Percentiles rank a stretch among this genome's conserved stretches.
Conservation (phyloP, 1,284 basidiomycete genomes). For the Stygiomarasmius scandens region DNA sequence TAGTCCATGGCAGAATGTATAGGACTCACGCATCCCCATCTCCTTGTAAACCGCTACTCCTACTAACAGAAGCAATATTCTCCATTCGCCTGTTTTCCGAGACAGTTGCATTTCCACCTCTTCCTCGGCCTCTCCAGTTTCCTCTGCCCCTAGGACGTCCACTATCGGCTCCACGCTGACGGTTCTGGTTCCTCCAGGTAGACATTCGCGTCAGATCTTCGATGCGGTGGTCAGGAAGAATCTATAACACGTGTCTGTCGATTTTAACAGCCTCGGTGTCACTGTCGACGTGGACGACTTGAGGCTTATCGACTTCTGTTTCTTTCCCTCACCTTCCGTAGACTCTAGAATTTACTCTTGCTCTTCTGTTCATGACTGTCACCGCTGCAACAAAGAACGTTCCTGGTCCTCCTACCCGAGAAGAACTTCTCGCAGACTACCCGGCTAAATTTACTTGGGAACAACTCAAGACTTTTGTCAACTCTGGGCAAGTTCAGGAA, state of each 20-base stretch:
- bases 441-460: slow-evolving; percentile 75
- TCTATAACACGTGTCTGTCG: too few relatives aligned
- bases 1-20: background rate
- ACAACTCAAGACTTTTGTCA: slow-evolving; percentile 75
- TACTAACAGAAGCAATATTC: slow-evolving; percentile 66
- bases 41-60: slow-evolving; percentile 70
- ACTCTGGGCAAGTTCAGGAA: slow-evolving; percentile 60
- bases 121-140: background rate
- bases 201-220: slow-evolving; percentile 5
- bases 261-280: too few relatives aligned
- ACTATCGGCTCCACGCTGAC: background rate
- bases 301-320: background rate
- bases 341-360: background rate
- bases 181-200: slow-evolving; percentile 2
- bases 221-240: too few relatives aligned
- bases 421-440: slow-evolving; percentile 68
- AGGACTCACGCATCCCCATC: slow-evolving; percentile 71
- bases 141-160: background rate
- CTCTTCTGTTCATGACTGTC: slow-evolving; percentile 23
- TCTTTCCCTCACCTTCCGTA: background rate
- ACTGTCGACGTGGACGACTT: too few relatives aligned
- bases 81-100: slow-evolving; percentile 44
- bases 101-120: background rate
- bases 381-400: slow-evolving; percentile 38
- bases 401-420: slow-evolving; percentile 63